Percentiles rank a stretch among this genome's conserved stretches.
These are phyloP conservation scores for Eucalyptus cloeziana DNA, from an alignment of 345 rosid genomes.

Conservation along the genomic window DNA sequence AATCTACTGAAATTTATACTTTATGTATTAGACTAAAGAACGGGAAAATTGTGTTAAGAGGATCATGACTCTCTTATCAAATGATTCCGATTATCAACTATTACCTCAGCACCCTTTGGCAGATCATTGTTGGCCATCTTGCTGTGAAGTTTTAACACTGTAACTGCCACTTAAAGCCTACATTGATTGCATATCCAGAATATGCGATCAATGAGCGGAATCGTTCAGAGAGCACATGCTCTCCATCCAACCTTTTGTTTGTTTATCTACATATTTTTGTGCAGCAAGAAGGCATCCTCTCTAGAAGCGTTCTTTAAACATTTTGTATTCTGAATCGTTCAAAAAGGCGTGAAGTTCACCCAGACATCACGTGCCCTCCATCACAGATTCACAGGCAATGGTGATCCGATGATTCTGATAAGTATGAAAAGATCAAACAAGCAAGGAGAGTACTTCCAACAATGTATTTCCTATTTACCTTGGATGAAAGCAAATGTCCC, in stretches of 20 bases:
- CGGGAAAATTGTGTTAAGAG: no score
- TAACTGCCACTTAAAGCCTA: neutral
- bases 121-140: no score
- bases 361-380: neutral
- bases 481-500: neutral
- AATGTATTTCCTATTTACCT: neutral
- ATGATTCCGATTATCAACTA: no score
- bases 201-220: neutral
- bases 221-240: neutral
- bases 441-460: neutral
- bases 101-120: no score
- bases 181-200: neutral
- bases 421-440: neutral
- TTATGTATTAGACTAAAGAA: no score
- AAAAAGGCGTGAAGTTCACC: neutral
- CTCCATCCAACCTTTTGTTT: neutral
- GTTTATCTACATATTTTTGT: neutral
- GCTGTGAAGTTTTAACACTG: neutral
- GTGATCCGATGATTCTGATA: neutral
- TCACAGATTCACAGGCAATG: neutral
- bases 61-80: no score
- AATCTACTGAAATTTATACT: no score
- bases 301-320: neutral
- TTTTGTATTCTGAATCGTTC: fast-evolving
- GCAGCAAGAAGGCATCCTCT: neutral